Base-by-base conservation (phyloP, 2,329 filamentous ascomycete species). In the Karstenula rhodostoma region DNA sequence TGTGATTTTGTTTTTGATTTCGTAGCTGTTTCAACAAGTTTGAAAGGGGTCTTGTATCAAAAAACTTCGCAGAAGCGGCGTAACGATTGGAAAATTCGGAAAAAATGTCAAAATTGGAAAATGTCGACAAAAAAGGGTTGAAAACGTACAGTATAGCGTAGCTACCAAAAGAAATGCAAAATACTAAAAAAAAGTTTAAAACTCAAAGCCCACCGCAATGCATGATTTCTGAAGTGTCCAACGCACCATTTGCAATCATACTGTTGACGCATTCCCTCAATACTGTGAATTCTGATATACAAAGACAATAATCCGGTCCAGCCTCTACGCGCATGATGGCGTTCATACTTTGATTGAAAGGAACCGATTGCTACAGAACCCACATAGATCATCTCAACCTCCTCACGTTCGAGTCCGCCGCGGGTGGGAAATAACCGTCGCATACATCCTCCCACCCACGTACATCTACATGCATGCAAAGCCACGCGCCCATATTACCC, bases 51-150 rank as follows among this genome's bases (percentile, higher is more conserved):
- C 27, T 27, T 47, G 44, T 5, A 47, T 47, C 23, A 47, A 17
- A 17, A 2, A 9, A 2, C 12, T 10, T 47, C 3, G 25, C 44
- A 32, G 15, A 12, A 17, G 2, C 10, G 25, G 23, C 15, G 44
- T 47, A 47, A 27, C 44, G 44, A 27, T 25, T 29, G 32, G n/a
- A 51, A 51, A 51, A 33, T 33, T 3, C 35, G 4, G 49, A 50
- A 50, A 42, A 52, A 52, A 40, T 19, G 49, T 51, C 23, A 27
- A 40, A 17, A 25, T 25, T 40, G 35, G 35, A 29, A 27, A 40
- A 25, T 8, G 15, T 22, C n/a, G 27, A n/a, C 15, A 15, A 23
- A 51, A 51, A 37, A 37, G 22, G 19, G 7, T 17, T 12, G n/a
- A 27, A 37, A 51, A 37, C 48, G 32, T n/a, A 37, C 17, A 40